phyloP scores from a whole-genome alignment of 345 rosid species.

The Gossypium turneri region DNA sequence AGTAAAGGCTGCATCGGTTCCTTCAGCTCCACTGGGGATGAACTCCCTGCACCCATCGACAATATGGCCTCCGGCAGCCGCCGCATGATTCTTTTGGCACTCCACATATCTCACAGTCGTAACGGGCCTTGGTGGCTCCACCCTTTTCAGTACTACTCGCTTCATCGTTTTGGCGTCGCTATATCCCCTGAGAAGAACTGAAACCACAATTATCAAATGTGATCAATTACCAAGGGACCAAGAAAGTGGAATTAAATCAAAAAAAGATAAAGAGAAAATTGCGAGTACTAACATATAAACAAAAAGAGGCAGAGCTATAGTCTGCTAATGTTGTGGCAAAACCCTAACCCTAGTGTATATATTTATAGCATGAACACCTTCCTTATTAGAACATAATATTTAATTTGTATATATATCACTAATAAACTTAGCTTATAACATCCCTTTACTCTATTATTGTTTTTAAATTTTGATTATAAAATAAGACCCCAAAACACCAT shows the following conservation, averaged over 20 bases:
- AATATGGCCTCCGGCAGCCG: slow-evolving; percentile 60
- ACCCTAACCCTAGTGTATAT: slow-evolving; percentile 54
- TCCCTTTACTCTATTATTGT: background rate
- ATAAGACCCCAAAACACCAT: background rate
- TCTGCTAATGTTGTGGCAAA: slow-evolving; percentile 2
- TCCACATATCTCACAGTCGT: slow-evolving; percentile 60
- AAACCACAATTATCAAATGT: slow-evolving; percentile 14
- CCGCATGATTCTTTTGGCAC: slow-evolving; percentile 83
- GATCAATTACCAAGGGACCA: background rate
- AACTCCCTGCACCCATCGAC: slow-evolving; percentile 86
- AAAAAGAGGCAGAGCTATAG: slow-evolving; percentile 3
- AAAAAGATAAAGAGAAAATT: slow-evolving; percentile 5
- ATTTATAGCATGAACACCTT: slow-evolving; percentile 34
- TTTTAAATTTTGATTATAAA: background rate
- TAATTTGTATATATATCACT: background rate
- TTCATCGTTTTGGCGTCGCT: slow-evolving; percentile 47
- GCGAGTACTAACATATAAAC: background rate
- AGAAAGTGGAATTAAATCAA: background rate
- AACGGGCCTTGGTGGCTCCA: slow-evolving; percentile 40
- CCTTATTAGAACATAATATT: background rate
- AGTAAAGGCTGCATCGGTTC: slow-evolving; percentile 42
- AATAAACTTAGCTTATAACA: background rate
- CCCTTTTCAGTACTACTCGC: slow-evolving; percentile 64
- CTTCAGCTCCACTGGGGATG: slow-evolving; percentile 64
- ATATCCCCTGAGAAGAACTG: slow-evolving; percentile 9